Percentiles rank a stretch among this genome's conserved stretches.
Evolutionary conservation across 345 rosid genomes (phyloP).

Genomic region (Luvunga scandens): DNA sequence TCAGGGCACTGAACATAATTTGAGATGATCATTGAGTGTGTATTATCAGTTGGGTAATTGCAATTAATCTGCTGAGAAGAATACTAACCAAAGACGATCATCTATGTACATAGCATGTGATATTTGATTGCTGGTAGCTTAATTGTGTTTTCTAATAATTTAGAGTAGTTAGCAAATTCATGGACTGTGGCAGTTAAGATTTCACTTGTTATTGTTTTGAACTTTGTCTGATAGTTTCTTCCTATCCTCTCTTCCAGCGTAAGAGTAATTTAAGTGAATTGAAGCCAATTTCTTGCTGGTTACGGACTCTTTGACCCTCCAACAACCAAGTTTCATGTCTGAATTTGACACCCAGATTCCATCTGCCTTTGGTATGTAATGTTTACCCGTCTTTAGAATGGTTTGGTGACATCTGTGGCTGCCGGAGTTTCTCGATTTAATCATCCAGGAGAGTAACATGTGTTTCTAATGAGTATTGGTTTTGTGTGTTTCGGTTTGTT

Average conservation of each 20-base stretch:
- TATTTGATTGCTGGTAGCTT: neutral
- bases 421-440: neutral
- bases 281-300: conserved; percentile 10
- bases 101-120: neutral
- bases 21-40: neutral
- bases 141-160: neutral
- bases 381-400: neutral
- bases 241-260: conserved; percentile 8
- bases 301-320: conserved; percentile 1
- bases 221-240: neutral
- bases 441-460: neutral
- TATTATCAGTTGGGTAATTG: neutral
- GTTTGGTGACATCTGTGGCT: neutral
- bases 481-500: neutral
- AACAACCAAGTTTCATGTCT: conserved; percentile 55
- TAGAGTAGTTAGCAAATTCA: neutral
- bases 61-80: neutral
- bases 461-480: neutral
- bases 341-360: conserved; percentile 54
- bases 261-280: neutral
- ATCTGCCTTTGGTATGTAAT: conserved; percentile 48
- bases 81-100: neutral
- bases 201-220: neutral
- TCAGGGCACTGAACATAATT: too few relatives aligned
- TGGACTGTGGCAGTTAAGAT: neutral